phyloP scores from a whole-genome alignment of 176 grass and related monocot species.

The Oryza meridionalis region DNA sequence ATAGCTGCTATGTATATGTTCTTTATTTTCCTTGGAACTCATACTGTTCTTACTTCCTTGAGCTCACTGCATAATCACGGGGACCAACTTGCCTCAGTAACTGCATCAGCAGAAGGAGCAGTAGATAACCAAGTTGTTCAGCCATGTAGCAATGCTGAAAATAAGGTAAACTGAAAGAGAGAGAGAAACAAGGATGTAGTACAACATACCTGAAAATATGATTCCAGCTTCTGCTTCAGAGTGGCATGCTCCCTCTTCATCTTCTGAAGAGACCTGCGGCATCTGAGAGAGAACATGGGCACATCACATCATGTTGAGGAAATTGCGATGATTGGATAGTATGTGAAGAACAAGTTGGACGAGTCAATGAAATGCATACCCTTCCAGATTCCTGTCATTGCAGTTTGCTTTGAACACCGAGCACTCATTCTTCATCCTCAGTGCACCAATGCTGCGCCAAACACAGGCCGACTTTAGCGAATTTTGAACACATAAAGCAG shows the following conservation, averaged over 20 bases:
- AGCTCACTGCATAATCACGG: constrained; percentile 39
- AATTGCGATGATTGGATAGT: not conserved
- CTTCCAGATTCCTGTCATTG: constrained; percentile 54
- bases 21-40: constrained; percentile 24
- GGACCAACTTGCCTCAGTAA: constrained; percentile 63
- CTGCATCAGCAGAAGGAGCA: constrained; percentile 37
- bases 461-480: constrained; percentile 15
- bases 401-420: constrained; percentile 60
- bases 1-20: not conserved
- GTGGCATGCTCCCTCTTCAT: constrained; percentile 66
- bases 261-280: constrained; percentile 68
- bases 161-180: constrained; percentile 6
- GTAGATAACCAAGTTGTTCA: not conserved
- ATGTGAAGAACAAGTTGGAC: not conserved
- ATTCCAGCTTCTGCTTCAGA: constrained; percentile 70
- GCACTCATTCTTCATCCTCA: constrained; percentile 73
- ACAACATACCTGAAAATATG: constrained; percentile 63
- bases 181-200: not conserved
- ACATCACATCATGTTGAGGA: not conserved
- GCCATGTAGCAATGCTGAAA: not conserved
- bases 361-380: constrained; percentile 24
- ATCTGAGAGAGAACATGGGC: constrained; percentile 49
- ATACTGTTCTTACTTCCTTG: constrained; percentile 45
- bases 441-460: constrained; percentile 64
- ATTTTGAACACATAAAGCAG: not conserved